Conservation (phyloP, 352 stramenopile species). For the Globisporangium middletonii region DNA sequence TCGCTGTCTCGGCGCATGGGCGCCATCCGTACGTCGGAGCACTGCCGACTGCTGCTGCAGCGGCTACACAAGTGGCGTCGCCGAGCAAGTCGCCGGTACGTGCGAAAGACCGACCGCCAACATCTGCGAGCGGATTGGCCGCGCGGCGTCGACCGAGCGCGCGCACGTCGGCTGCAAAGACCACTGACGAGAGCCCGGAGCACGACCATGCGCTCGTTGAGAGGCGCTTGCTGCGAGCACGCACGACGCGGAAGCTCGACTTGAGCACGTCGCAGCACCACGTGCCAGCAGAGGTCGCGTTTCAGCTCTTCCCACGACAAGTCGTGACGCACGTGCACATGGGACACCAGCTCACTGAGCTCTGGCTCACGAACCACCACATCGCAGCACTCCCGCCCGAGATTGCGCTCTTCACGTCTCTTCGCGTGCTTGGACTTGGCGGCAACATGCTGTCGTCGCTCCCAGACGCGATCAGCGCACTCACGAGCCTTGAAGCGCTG, state of each 20-base stretch:
- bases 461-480: constrained; percentile 26
- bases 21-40: background rate
- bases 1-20: constrained; percentile 1
- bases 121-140: background rate
- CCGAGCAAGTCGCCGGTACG: background rate
- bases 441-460: constrained; percentile 50
- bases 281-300: background rate
- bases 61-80: background rate
- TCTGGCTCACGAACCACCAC: constrained; percentile 68
- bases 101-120: background rate
- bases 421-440: constrained; percentile 51
- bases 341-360: constrained; percentile 34
- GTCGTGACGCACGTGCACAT: constrained; percentile 27
- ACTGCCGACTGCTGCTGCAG: background rate
- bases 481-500: constrained; percentile 41
- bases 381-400: constrained; percentile 32
- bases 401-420: constrained; percentile 33
- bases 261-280: constrained; percentile 21
- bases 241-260: constrained; percentile 29
- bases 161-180: background rate
- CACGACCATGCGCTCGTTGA: constrained; percentile 16
- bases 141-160: background rate
- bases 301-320: constrained; percentile 35
- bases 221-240: constrained; percentile 20
- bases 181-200: background rate